Base-by-base conservation (phyloP, 1,284 basidiomycete genomes). In the Rhodotorula glutinis region DNA sequence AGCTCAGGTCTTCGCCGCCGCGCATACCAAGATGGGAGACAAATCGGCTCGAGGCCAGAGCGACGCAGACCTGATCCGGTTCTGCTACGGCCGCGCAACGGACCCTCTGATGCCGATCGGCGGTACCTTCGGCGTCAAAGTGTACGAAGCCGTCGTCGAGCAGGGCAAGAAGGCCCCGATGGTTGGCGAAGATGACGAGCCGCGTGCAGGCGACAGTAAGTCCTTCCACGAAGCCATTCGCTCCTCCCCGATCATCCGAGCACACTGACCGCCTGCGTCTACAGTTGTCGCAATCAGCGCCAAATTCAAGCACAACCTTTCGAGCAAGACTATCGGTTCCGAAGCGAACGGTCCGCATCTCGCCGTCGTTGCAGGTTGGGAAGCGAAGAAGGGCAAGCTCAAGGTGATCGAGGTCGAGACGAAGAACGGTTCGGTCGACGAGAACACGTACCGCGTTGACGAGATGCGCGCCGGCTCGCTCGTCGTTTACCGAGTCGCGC, bases 391-490 rank as follows among this genome's bases (percentile, higher is more conserved):
- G 82, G 84, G 84, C 70, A 96, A 95, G 81, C 81, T 92, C 60
- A 85, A 83, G 76, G 86, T 89, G 52, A 87, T 88, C 78, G 90
- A 94, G 78, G 90, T 63, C 40, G 60, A 46, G 62, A 21, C 23
- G 4, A 74, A 54, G 67, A 69, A 52, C 53, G 77, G 87, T 85
- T 86, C 85, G 64, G 86, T 91, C 38, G 92, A 93, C 76, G 84
- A 84, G 60, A 87, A 85, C 33, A 92, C 88, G 73, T 92, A 94
- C 80, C 84, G 89, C 60, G 79, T 93, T 75, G 92, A 95, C 60
- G 92, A 95, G 81, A 78, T 95, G 73, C 94, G 92, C 82, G 88
- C 85, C 73, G 92, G 92, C 17, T 80, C 82, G 54, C 83, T 92
- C 52, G 87, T 76, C 14, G 73, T 78, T 2, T 76, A 65, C 54